Evolutionary conservation across 495 filamentous ascomycete species (phyloP).

Genomic region (Cercophora newfieldiana): DNA sequence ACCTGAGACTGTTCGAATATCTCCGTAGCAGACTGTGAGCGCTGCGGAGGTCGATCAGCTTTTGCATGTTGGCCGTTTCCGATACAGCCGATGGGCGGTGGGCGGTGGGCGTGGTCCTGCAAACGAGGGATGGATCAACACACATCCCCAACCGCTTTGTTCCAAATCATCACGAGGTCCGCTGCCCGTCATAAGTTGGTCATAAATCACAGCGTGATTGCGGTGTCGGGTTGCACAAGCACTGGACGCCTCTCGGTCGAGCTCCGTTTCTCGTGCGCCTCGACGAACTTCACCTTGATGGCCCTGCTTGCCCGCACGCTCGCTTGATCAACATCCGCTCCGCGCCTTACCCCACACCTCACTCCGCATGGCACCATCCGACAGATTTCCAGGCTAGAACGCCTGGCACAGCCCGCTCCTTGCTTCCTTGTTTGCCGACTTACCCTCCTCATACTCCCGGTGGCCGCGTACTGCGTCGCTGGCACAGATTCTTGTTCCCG

Average conservation of each 20-base stretch:
- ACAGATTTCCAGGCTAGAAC: not conserved
- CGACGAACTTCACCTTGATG: not conserved
- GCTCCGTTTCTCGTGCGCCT: slow-evolving; percentile 9
- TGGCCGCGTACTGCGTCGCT: not conserved
- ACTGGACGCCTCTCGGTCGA: slow-evolving; percentile 4
- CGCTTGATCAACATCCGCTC: slow-evolving; percentile 4
- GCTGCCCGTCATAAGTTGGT: not conserved
- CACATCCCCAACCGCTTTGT: not conserved
- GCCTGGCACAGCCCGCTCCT: not conserved
- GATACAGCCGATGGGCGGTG: not conserved
- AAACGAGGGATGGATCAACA: not conserved
- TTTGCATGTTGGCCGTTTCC: not conserved
- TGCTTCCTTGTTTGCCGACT: slow-evolving; percentile 1
- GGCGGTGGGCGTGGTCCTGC: not conserved
- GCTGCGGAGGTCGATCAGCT: not conserved
- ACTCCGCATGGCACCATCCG: slow-evolving; percentile 4
- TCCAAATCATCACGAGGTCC: not conserved
- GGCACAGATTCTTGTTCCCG: not conserved
- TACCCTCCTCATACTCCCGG: not conserved
- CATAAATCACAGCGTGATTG: not conserved
- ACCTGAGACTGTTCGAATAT: not conserved
- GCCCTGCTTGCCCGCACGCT: not conserved
- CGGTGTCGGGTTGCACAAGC: slow-evolving; percentile 4
- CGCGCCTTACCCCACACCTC: slow-evolving; percentile 7
- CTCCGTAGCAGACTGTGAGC: not conserved